phyloP scores from a whole-genome alignment of 129 eudicot species.

The Centaurea solstitialis region DNA sequence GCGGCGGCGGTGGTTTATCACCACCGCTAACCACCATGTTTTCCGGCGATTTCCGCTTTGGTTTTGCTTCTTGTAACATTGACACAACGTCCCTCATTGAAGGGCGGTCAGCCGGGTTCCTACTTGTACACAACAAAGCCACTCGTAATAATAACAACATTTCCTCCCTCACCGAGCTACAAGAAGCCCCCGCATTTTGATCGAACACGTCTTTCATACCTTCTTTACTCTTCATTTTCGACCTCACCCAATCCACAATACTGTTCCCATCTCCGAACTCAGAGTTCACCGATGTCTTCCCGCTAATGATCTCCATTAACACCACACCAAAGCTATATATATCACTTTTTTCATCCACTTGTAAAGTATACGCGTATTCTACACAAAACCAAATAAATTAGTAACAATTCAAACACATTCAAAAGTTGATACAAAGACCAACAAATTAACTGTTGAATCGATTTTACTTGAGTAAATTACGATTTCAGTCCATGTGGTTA shows the following conservation, averaged over 20 bases:
- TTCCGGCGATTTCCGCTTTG: constrained; percentile 68
- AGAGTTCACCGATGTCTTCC: constrained; percentile 75
- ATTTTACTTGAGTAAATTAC: not conserved
- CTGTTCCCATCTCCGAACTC: constrained; percentile 97
- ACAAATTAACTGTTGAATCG: not conserved
- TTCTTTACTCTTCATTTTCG: constrained; percentile 60
- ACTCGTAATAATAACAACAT: constrained; percentile 80
- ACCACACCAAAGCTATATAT: constrained; percentile 95
- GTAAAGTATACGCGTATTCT: constrained; percentile 97
- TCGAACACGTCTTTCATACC: constrained; percentile 70
- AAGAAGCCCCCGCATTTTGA: constrained; percentile 77
- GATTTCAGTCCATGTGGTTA: no score
- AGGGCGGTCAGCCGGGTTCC: constrained; percentile 89
- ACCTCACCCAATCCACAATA: constrained; percentile 88
- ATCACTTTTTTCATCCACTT: constrained; percentile 97
- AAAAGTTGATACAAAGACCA: not conserved
- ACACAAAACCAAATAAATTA: constrained; percentile 20
- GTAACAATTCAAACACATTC: not conserved
- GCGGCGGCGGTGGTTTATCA: constrained; percentile 33
- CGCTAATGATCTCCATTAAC: constrained; percentile 78
- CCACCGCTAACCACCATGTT: constrained; percentile 19
- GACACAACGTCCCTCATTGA: constrained; percentile 99
- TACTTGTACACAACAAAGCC: constrained; percentile 85
- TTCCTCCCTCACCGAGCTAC: constrained; percentile 84
- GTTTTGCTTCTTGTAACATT: constrained; percentile 94